These are phyloP conservation scores for Elsinoe arachidis DNA, from an alignment of 2,329 filamentous ascomycete genomes.

Conservation along the genomic window DNA sequence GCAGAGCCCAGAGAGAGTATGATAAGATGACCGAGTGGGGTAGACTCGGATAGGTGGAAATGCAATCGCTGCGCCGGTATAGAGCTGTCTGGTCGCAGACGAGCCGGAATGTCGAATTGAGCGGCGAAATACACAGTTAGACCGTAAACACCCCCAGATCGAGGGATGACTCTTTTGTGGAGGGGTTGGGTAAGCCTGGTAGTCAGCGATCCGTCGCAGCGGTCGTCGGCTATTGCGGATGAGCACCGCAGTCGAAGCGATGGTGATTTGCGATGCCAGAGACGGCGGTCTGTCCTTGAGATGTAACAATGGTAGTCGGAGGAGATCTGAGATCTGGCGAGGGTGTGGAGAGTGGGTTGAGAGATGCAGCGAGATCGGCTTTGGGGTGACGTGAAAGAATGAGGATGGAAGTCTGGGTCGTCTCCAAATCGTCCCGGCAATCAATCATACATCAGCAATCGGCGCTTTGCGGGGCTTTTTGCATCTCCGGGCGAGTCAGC, in stretches of 20 bases:
- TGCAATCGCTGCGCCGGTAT: background rate
- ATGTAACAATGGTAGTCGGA: background rate
- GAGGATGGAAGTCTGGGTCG: background rate
- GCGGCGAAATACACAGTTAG: no score
- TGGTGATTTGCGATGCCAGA: background rate
- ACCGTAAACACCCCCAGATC: no score
- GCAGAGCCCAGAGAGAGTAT: background rate
- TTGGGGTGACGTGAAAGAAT: background rate
- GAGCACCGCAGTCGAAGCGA: conserved; percentile 3
- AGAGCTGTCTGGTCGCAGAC: no score
- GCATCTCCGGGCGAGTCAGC: background rate
- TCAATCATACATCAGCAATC: no score
- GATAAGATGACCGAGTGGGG: background rate
- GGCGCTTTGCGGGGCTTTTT: conserved; percentile 2
- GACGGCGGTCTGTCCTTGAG: background rate
- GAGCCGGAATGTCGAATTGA: no score
- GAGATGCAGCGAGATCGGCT: background rate
- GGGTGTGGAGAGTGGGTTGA: background rate
- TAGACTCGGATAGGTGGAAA: background rate
- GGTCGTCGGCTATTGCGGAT: conserved; percentile 7
- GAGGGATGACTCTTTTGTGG: background rate
- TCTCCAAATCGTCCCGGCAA: conserved; percentile 2
- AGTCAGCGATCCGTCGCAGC: background rate
- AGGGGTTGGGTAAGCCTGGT: background rate
- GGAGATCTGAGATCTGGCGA: background rate